phyloP scores from a whole-genome alignment of 129 eudicot genomes.

The Centaurea solstitialis region DNA sequence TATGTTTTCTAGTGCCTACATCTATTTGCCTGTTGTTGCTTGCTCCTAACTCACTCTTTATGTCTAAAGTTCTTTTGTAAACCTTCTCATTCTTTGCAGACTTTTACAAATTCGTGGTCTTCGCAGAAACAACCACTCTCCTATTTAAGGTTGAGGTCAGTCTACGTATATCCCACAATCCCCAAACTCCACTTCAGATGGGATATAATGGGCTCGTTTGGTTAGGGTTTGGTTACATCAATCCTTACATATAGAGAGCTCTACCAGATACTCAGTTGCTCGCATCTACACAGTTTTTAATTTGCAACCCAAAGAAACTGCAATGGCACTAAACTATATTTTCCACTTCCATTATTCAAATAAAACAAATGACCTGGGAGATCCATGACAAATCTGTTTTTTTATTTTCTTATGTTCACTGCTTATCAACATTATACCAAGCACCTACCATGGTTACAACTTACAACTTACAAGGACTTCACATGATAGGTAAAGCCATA shows the following conservation, averaged over 20 bases:
- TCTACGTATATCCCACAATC: no score
- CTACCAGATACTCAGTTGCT: not conserved
- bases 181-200: no score
- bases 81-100: no score
- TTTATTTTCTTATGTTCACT: not conserved
- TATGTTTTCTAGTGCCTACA: no score
- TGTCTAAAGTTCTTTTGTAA: no score
- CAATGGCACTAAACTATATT: not conserved
- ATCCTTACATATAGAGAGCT: not conserved
- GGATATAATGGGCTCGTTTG: no score
- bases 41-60: no score
- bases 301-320: not conserved
- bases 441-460: not conserved
- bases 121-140: no score
- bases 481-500: not conserved
- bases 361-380: not conserved
- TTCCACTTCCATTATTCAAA: not conserved
- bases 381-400: not conserved
- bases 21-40: no score
- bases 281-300: not conserved
- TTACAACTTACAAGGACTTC: not conserved
- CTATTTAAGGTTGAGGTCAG: no score
- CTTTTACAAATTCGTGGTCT: no score
- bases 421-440: not conserved
- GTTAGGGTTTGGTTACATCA: no score